These are phyloP conservation scores for Paraurostyla sp. DNA, from an alignment of 73 alveolate genomes.

Conservation along the genomic window DNA sequence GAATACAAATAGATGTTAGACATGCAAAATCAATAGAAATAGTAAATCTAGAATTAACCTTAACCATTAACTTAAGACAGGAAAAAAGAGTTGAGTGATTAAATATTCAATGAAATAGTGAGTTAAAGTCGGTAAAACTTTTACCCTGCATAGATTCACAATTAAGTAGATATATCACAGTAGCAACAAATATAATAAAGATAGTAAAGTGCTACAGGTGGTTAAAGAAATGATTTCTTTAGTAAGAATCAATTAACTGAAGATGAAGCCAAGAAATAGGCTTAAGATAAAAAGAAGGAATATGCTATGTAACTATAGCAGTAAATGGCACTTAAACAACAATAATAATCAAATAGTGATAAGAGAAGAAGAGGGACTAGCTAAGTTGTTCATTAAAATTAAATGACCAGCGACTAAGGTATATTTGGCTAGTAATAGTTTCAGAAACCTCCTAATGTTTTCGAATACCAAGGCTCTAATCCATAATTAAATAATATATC, in stretches of 20 bases:
- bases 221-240: not conserved
- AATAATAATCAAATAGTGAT: not conserved
- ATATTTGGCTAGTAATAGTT: not conserved
- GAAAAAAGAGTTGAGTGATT: conserved; percentile 51
- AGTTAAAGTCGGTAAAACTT: not conserved
- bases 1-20: conserved; percentile 20
- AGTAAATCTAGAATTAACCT: not conserved
- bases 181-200: not conserved
- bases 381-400: not conserved
- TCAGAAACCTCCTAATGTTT: not conserved
- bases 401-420: not conserved
- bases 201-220: not conserved
- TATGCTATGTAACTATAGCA: conserved; percentile 53
- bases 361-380: conserved; percentile 51
- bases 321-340: conserved; percentile 21
- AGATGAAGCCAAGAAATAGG: conserved; percentile 27
- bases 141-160: not conserved
- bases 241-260: not conserved
- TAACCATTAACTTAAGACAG: not conserved
- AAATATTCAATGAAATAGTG: conserved; percentile 35
- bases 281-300: conserved; percentile 18
- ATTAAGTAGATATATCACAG: too few species aligned
- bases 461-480: not conserved
- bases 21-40: not conserved
- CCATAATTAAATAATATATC: not conserved